Base-by-base conservation (phyloP, 345 rosid genomes). In the Capsella bursapastoris region DNA sequence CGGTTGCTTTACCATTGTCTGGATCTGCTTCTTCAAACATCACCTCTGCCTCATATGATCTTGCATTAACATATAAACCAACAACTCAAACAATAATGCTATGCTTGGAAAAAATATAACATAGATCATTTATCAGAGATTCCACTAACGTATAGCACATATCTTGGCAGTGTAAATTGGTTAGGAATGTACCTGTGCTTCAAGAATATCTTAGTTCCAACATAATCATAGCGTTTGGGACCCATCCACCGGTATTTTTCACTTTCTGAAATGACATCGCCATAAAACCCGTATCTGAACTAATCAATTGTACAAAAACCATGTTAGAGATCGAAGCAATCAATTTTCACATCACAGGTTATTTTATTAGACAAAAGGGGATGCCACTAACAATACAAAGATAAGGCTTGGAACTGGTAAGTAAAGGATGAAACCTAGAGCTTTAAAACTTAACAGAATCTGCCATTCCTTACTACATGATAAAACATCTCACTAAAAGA, bases 191-290 rank as follows among this genome's bases (percentile, higher is more conserved):
- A 93, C 97, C 95, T 87, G 81, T 89, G 96, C 78, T 76, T 88
- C 86, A 94, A 61, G 82, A 91, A 91, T 63, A 91, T 91, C 83
- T 94, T 91, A 28, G 98, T 91, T 87, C 97, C 97, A 4, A 90
- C 91, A 80, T 88, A 91, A 81, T 94, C 98, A 79, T 91, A 94
- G 53, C 97, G 93, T 65, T 84, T 94, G 38, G 97, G 98, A 57
- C 98, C 97, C 98, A 94, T 91, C 98, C 97, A 94, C 41, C 97
- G 93, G 71, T 84, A 84, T 63, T 91, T 91, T 84, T 94, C 98
- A 81, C 97, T 94, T 80, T 91, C 97, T 29, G 90, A 79, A 40
- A 94, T 85, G 72, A 94, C 98, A 76, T 94, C 98, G 69, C 98
- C 98, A 76, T 94, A 94, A 81, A 91, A 94, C 57, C 97, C 97